These are phyloP conservation scores for Ceratobasidium sp. DNA, from an alignment of 1,284 basidiomycete genomes.

Conservation along the genomic window DNA sequence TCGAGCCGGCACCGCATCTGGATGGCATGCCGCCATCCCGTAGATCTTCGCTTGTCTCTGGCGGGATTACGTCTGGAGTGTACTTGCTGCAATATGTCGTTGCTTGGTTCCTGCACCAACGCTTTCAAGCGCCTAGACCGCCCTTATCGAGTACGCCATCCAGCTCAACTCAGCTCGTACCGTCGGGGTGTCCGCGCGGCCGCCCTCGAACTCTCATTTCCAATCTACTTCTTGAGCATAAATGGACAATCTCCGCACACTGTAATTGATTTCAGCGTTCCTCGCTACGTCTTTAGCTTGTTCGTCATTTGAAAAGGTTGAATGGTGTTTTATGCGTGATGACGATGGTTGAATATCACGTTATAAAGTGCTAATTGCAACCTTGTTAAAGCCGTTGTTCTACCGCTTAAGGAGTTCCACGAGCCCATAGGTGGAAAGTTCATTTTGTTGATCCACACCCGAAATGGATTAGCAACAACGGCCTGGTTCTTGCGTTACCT, in stretches of 20 bases:
- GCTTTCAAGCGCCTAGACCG: neutral
- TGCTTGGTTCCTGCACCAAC: conserved; percentile 23
- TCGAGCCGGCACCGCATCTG: conserved; percentile 38
- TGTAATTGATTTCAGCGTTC: neutral
- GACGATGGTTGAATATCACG: neutral
- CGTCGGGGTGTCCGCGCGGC: conserved; percentile 19
- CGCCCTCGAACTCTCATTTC: neutral
- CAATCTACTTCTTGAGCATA: conserved; percentile 25
- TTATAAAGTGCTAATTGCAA: neutral
- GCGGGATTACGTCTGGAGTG: conserved; percentile 5
- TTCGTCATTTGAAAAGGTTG: neutral
- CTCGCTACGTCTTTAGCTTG: neutral
- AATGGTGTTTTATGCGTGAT: neutral
- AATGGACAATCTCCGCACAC: conserved; percentile 11
- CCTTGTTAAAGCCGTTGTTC: neutral
- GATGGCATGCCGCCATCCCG: neutral
- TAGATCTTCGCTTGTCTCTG: conserved; percentile 23
- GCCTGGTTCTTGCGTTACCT: neutral
- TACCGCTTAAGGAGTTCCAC: neutral
- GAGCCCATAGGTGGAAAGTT: conserved; percentile 6
- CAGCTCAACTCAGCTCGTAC: conserved; percentile 39
- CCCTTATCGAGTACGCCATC: conserved; percentile 30
- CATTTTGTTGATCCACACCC: neutral
- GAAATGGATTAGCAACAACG: neutral
- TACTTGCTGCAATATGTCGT: neutral